These are phyloP conservation scores for Crithidia acanthocephali DNA, from an alignment of 208 protist genomes.

Conservation along the genomic window DNA sequence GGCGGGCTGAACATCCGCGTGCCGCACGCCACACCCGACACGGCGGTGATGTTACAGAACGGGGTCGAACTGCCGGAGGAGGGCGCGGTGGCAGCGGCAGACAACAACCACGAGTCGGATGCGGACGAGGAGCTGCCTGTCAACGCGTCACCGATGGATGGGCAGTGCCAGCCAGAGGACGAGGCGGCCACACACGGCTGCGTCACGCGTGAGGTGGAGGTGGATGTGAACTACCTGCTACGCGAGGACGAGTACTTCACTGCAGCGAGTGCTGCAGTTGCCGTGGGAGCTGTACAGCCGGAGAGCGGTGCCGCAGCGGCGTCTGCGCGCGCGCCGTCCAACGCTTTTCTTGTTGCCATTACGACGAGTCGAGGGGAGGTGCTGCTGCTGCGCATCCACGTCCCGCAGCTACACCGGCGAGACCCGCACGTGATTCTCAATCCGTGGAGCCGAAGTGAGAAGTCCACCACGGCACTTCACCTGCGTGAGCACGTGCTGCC, in stretches of 20 bases:
- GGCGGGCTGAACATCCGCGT: constrained; percentile 7
- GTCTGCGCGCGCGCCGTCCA: neutral
- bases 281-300: neutral
- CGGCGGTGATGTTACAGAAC: neutral
- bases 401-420: constrained; percentile 2
- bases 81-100: neutral
- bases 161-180: neutral
- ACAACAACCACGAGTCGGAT: neutral
- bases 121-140: neutral
- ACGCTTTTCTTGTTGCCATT: constrained; percentile 23
- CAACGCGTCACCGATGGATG: neutral
- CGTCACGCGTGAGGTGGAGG: constrained; percentile 2
- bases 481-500: neutral
- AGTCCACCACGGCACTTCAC: neutral
- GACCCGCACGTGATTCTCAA: neutral
- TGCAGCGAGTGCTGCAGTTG: constrained; percentile 19
- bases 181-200: neutral
- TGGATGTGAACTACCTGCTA: constrained; percentile 15
- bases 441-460: neutral
- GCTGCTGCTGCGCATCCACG: constrained; percentile 24
- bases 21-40: neutral
- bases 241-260: constrained; percentile 35
- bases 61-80: neutral
- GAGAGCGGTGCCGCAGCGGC: neutral
- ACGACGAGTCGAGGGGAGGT: constrained; percentile 24